A percentile compares a stretch with the other conserved stretches of the same genome.
phyloP scores from a whole-genome alignment of 2,329 filamentous ascomycete species.

The Penicillium brevicompactum region DNA sequence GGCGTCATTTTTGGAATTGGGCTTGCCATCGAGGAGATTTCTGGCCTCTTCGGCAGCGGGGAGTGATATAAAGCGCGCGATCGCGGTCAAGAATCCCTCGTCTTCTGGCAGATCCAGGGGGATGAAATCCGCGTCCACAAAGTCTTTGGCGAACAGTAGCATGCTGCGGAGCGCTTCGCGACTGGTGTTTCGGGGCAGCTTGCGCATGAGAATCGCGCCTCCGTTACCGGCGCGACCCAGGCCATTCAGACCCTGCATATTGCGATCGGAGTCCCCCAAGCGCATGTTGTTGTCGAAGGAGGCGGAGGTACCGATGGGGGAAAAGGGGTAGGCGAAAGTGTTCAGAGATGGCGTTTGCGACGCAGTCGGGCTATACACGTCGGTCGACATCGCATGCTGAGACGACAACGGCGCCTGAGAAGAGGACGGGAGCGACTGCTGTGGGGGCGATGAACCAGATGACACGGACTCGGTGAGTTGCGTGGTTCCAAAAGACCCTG shows the following conservation, averaged over 20 bases:
- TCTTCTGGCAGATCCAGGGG: constrained; percentile 58
- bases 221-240: constrained; percentile 33
- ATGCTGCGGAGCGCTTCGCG: constrained; percentile 63
- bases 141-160: constrained; percentile 66
- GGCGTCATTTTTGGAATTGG: constrained; percentile 62
- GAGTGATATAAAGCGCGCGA: constrained; percentile 60
- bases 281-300: constrained; percentile 43
- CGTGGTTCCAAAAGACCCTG: constrained; percentile 42
- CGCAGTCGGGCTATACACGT: constrained; percentile 43
- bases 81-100: constrained; percentile 57
- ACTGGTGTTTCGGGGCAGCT: constrained; percentile 61
- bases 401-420: constrained; percentile 39
- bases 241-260: constrained; percentile 39
- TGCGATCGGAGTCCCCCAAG: constrained; percentile 37
- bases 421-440: constrained; percentile 33
- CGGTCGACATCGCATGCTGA: constrained; percentile 48
- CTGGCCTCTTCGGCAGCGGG: constrained; percentile 62
- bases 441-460: constrained; percentile 42
- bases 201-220: constrained; percentile 58
- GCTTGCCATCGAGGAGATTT: constrained; percentile 62
- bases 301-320: constrained; percentile 40
- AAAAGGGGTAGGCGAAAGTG: constrained; percentile 41
- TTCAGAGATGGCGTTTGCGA: constrained; percentile 41
- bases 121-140: constrained; percentile 62
- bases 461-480: constrained; percentile 44